These are phyloP conservation scores for Chloris gayana DNA, from an alignment of 176 grass and related monocot species.

Conservation along the genomic window DNA sequence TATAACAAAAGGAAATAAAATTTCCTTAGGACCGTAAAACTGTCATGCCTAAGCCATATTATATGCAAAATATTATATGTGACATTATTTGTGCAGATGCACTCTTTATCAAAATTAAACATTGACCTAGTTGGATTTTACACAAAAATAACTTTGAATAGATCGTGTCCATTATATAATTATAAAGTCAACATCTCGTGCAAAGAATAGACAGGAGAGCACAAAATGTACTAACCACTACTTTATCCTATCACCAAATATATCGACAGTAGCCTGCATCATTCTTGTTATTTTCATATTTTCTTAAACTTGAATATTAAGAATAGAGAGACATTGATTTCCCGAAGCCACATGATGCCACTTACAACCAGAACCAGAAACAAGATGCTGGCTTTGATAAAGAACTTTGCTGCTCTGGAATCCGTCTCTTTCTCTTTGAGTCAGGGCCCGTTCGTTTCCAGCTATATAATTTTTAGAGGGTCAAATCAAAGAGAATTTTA, in stretches of 20 bases:
- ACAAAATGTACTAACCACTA: background rate
- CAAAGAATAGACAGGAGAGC: background rate
- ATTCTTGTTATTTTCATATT: background rate
- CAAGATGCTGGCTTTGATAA: background rate
- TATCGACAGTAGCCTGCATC: background rate
- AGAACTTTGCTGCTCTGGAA: background rate
- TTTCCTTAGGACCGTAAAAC: too few species aligned
- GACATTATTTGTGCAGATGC: background rate
- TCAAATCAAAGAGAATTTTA: too few species aligned
- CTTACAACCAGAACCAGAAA: background rate
- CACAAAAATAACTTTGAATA: background rate
- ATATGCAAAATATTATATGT: background rate
- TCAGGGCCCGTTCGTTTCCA: too few species aligned
- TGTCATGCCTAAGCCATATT: too few species aligned
- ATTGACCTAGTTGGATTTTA: background rate
- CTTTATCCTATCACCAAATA: background rate
- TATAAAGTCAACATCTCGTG: background rate
- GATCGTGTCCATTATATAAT: background rate
- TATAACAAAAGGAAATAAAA: too few species aligned
- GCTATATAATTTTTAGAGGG: too few species aligned
- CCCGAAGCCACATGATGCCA: background rate
- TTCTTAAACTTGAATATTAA: background rate
- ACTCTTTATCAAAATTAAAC: background rate
- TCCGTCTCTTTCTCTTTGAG: slow-evolving; percentile 33
- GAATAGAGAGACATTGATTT: background rate